Percentiles rank a stretch among this genome's conserved stretches.
phyloP scores from a whole-genome alignment of 768 basidiomycete genomes.

The Serendipita sp. region DNA sequence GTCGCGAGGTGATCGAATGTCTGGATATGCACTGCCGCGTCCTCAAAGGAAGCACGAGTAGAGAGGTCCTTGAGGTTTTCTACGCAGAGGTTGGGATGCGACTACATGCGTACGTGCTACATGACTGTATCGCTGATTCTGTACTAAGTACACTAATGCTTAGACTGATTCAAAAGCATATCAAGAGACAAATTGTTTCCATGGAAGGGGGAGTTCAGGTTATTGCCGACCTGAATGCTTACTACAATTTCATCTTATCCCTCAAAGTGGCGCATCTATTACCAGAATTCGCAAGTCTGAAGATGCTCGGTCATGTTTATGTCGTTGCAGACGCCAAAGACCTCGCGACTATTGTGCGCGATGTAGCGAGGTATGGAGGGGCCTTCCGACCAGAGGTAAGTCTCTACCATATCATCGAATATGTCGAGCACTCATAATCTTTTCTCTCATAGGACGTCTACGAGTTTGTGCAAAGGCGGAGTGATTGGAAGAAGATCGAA shows the following conservation, averaged over 20 bases:
- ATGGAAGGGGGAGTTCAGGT: slow-evolving; percentile 87
- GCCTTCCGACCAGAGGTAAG: slow-evolving; percentile 82
- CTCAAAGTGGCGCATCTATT: slow-evolving; percentile 74
- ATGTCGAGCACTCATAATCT: not conserved
- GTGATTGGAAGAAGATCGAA: slow-evolving; percentile 98
- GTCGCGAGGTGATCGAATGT: slow-evolving; percentile 77
- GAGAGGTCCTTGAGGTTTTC: slow-evolving; percentile 94
- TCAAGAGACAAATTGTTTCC: slow-evolving; percentile 95
- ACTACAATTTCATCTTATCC: slow-evolving; percentile 74
- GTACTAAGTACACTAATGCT: not conserved
- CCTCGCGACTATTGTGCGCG: slow-evolving; percentile 86
- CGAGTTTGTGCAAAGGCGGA: slow-evolving; percentile 85
- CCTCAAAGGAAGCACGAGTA: slow-evolving; percentile 82
- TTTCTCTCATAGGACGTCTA: slow-evolving; percentile 56
- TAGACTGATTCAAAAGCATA: slow-evolving; percentile 89
- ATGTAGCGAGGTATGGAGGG: slow-evolving; percentile 90
- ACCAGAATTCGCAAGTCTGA: slow-evolving; percentile 81
- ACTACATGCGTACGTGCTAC: slow-evolving; percentile 47
- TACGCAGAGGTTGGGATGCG: slow-evolving; percentile 94
- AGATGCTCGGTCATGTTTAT: slow-evolving; percentile 94
- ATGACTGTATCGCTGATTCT: slow-evolving; percentile 16
- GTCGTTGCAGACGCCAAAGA: slow-evolving; percentile 94
- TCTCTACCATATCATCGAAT: not conserved
- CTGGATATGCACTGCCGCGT: slow-evolving; percentile 83
- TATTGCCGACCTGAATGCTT: slow-evolving; percentile 90